Evolutionary conservation across 495 filamentous ascomycete genomes (phyloP).

Genomic region (Articulospora tetracladia): DNA sequence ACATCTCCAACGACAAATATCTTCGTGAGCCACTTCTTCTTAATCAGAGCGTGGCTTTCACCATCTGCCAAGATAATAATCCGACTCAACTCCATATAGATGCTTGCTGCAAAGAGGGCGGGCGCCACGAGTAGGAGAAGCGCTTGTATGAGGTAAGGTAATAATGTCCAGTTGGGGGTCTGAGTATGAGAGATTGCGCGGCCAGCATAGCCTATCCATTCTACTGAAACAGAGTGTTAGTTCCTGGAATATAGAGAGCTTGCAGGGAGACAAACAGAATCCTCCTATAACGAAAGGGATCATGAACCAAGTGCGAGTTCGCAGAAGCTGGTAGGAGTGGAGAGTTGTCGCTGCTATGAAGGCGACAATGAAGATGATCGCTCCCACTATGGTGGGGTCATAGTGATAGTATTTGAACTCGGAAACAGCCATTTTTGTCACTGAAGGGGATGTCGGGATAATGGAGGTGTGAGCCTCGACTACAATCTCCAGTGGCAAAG

Average conservation of each 20-base stretch:
- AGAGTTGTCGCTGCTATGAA: conserved; percentile 42
- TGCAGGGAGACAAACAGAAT: conserved; percentile 37
- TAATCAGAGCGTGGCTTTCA: conserved; percentile 36
- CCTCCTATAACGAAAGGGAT: conserved; percentile 53
- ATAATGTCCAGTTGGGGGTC: conserved; percentile 25
- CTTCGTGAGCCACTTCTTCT: conserved; percentile 36
- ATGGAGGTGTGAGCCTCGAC: neutral
- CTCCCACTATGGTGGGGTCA: conserved; percentile 45
- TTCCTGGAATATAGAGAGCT: neutral
- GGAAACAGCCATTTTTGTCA: neutral
- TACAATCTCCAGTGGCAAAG: no score
- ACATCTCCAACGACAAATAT: conserved; percentile 44
- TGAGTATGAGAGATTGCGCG: conserved; percentile 35
- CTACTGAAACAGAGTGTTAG: conserved; percentile 21
- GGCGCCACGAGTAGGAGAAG: conserved; percentile 45
- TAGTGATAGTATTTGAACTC: conserved; percentile 29
- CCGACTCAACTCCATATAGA: conserved; percentile 51
- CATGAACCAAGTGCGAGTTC: conserved; percentile 52
- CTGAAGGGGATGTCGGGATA: neutral
- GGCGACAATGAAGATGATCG: conserved; percentile 40
- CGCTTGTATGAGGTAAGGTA: conserved; percentile 45
- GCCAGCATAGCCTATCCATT: conserved; percentile 40
- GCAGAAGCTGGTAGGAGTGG: conserved; percentile 46
- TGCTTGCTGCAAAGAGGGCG: conserved; percentile 47
- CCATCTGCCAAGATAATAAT: conserved; percentile 39